A percentile compares a stretch with the other conserved stretches of the same genome.
Conservation (phyloP, 805 yeast species). For the Candida tallmaniae region DNA sequence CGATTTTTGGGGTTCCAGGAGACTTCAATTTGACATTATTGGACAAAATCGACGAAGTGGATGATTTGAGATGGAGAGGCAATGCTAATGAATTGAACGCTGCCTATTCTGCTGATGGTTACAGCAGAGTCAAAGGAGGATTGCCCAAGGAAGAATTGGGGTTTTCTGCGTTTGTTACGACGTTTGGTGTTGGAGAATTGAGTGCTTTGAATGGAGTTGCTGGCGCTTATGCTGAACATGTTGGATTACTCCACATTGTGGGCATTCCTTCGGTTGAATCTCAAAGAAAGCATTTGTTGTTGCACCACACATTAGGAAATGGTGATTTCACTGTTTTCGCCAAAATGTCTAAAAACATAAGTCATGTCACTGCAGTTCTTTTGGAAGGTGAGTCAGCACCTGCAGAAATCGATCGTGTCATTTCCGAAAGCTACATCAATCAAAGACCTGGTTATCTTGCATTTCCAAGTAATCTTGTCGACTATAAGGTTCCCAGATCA, state of each 20-base stretch:
- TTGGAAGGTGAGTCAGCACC: slow-evolving; percentile 65
- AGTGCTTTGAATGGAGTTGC: slow-evolving; percentile 83
- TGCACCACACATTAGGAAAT: slow-evolving; percentile 41
- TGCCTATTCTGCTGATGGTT: slow-evolving; percentile 86
- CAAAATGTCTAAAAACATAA: slow-evolving; percentile 71
- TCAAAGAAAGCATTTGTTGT: slow-evolving; percentile 42
- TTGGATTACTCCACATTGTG: slow-evolving; percentile 77
- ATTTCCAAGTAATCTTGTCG: slow-evolving; percentile 77
- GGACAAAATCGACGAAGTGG: slow-evolving; percentile 70
- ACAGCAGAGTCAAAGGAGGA: slow-evolving; percentile 70
- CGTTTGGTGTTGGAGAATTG: slow-evolving; percentile 89
- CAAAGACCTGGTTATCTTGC: slow-evolving; percentile 84
- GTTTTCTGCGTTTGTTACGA: slow-evolving; percentile 68
- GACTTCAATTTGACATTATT: slow-evolving; percentile 71
- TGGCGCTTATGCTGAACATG: slow-evolving; percentile 87
- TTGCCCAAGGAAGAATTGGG: slow-evolving; percentile 7
- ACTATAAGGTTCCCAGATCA: slow-evolving; percentile 52
- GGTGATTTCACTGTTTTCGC: slow-evolving; percentile 53
- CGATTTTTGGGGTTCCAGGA: slow-evolving; percentile 79
- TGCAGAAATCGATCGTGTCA: slow-evolving; percentile 65
- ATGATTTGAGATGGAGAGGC: slow-evolving; percentile 83
- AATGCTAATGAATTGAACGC: slow-evolving; percentile 89
- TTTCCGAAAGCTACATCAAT: slow-evolving; percentile 62
- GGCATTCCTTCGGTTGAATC: slow-evolving; percentile 80
- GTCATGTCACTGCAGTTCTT: slow-evolving; percentile 61